Evolutionary conservation across 2,329 filamentous ascomycete genomes (phyloP).

Genomic region (Alternaria atra): DNA sequence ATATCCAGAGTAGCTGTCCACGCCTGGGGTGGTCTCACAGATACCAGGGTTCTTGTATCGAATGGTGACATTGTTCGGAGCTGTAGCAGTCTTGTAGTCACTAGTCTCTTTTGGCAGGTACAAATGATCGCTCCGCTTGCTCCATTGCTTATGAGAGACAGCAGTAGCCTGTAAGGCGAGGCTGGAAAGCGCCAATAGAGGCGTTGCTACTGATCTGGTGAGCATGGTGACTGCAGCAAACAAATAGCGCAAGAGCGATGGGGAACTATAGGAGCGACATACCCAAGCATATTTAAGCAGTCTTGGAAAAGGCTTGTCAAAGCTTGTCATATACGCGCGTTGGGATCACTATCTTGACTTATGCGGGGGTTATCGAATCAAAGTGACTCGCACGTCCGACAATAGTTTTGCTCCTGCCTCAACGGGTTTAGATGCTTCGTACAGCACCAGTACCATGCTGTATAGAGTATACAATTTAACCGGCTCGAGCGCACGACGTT

Average conservation of each 20-base stretch:
- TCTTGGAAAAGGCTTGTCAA: slow-evolving; percentile 22
- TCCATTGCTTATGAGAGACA: slow-evolving; percentile 32
- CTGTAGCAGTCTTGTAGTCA: slow-evolving; percentile 56
- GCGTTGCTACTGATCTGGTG: slow-evolving; percentile 18
- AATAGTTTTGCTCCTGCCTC: slow-evolving; percentile 25
- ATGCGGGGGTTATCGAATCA: slow-evolving; percentile 9
- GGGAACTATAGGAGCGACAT: not conserved
- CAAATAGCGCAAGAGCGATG: not conserved
- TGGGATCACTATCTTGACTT: slow-evolving; percentile 20
- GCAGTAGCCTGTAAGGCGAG: slow-evolving; percentile 25
- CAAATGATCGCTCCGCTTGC: slow-evolving; percentile 27
- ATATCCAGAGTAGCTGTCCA: slow-evolving; percentile 58
- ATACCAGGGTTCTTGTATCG: slow-evolving; percentile 64
- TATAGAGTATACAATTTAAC: not conserved
- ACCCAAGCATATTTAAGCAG: slow-evolving; percentile 28
- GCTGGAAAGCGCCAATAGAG: slow-evolving; percentile 23
- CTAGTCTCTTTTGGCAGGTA: slow-evolving; percentile 52
- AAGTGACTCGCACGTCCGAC: not conserved
- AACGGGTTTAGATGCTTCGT: slow-evolving; percentile 14
- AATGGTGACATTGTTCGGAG: slow-evolving; percentile 57
- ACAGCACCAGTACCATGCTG: slow-evolving; percentile 1
- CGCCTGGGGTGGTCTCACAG: slow-evolving; percentile 63
- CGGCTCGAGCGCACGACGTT: not conserved
- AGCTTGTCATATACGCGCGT: slow-evolving; percentile 17
- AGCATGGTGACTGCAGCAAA: slow-evolving; percentile 19